Evolutionary conservation across 116 monocot genomes (phyloP).

Genomic region (Trichopus zeylanicus): DNA sequence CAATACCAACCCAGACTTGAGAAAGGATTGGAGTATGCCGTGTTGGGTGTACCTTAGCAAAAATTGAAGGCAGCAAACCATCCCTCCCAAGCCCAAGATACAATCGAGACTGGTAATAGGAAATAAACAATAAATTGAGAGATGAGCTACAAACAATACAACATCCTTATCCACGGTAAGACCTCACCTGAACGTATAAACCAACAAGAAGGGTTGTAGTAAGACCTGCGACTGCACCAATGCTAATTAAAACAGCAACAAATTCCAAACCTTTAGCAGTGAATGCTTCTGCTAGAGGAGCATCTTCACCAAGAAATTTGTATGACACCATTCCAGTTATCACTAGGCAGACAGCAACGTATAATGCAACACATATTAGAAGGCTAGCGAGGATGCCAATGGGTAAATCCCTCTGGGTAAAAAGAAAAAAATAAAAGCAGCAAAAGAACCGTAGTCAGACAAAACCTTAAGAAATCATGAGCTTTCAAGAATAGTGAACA

Average conservation of each 20-base stretch:
- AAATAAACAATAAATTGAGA: not conserved
- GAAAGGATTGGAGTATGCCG: slow-evolving; percentile 85
- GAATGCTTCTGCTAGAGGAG: slow-evolving; percentile 96
- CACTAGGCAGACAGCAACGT: slow-evolving; percentile 84
- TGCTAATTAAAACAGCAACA: slow-evolving; percentile 81
- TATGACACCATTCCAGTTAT: slow-evolving; percentile 99
- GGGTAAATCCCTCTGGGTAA: slow-evolving; percentile 84
- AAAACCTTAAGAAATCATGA: not conserved
- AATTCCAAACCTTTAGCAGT: slow-evolving; percentile 73
- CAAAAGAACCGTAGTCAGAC: not conserved
- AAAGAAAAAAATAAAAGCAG: not conserved
- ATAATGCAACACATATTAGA: slow-evolving; percentile 60
- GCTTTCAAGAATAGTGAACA: not conserved
- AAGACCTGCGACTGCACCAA: slow-evolving; percentile 93
- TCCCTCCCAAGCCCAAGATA: slow-evolving; percentile 99
- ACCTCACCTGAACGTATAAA: slow-evolving; percentile 84
- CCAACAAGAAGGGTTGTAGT: slow-evolving; percentile 94
- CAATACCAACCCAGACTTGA: slow-evolving; percentile 85
- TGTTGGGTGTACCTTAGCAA: slow-evolving; percentile 71
- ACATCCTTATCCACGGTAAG: not conserved
- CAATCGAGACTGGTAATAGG: slow-evolving; percentile 67
- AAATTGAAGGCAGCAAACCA: slow-evolving; percentile 81
- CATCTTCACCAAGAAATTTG: slow-evolving; percentile 73
- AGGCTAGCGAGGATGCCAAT: slow-evolving; percentile 91
- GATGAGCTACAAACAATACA: not conserved